Base-by-base conservation (phyloP, 2,329 filamentous ascomycete species). In the Teratosphaeria viscida region DNA sequence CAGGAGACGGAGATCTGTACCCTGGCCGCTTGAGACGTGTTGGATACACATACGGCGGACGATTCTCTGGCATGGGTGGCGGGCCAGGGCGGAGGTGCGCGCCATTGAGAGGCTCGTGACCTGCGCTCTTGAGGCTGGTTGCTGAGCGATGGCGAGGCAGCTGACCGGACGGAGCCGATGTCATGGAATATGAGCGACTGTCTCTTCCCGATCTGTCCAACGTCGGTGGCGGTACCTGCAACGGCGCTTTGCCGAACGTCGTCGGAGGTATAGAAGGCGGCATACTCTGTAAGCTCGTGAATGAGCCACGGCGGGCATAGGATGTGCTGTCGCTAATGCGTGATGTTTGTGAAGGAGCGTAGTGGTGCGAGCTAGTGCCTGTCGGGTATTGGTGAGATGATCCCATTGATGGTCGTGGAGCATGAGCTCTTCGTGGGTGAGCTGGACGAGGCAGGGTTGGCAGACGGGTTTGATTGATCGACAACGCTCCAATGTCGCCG, bases 141-240 rank as follows among this genome's bases (percentile, higher is more conserved):
- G 74, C 68, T 11, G 78, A 80, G 26, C 73, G 73, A 62, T 76
- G 74, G 62, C 71, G 74, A 5, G 75, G 72, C 57, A 78, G 65
- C 54, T 66, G 71, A 54, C 70, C 71, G 16, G 65, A 63, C 5
- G 73, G 70, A 37, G 71, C 69, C 23, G 70, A 69, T 1, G 72
- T 75, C 68, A 77, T 67, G 5, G 77, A 79, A 61, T 72, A 75
- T 1, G 75, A 77, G 11, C 78, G 73, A 56, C 74, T 73, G 55
- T 77, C 72, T 57, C 73, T 60, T 23, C 61, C 61, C 2, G 52
- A 55, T 35, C 64, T 66, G 53, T 70, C 64, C 57, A 61, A 60
- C n/a, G 62, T 61, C 19, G 62, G 61, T 27, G 64, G 62, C 52
- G 63, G 61, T 62, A 60, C 62, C 32, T 64, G 61, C 10, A 67